Conservation (phyloP, 2,329 filamentous ascomycete genomes). For the Aspergillus persii region DNA sequence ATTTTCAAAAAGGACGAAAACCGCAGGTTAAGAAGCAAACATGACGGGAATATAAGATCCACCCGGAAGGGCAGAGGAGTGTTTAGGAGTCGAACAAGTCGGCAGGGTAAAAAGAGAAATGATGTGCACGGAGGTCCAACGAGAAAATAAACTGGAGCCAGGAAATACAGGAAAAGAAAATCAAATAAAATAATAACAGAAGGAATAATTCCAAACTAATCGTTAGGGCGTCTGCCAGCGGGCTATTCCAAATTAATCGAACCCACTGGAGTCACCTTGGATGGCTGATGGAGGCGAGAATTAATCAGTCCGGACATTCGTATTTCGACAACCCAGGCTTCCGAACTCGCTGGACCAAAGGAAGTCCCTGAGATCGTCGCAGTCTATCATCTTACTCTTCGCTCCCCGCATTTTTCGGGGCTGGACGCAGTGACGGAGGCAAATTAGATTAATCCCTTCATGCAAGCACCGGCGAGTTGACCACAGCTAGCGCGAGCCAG, state of each 20-base stretch:
- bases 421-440: neutral
- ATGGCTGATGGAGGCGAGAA: neutral
- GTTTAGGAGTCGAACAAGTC: constrained; percentile 12
- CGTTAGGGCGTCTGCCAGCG: neutral
- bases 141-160: neutral
- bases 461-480: neutral
- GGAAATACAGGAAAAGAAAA: neutral
- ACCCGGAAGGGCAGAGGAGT: constrained; percentile 4
- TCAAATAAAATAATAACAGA: neutral
- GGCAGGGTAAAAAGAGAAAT: constrained; percentile 2
- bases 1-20: neutral
- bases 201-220: neutral
- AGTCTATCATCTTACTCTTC: neutral
- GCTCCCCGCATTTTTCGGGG: constrained; percentile 7
- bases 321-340: neutral
- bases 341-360: neutral
- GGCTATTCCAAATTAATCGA: neutral
- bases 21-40: neutral
- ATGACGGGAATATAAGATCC: neutral
- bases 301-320: neutral
- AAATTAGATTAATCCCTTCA: neutral
- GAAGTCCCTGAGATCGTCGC: constrained; percentile 15
- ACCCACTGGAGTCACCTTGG: neutral
- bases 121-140: constrained; percentile 3
- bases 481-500: neutral